These are phyloP conservation scores for Ocimum tenuiflorum DNA, from an alignment of 257 asterid genomes.

Conservation along the genomic window DNA sequence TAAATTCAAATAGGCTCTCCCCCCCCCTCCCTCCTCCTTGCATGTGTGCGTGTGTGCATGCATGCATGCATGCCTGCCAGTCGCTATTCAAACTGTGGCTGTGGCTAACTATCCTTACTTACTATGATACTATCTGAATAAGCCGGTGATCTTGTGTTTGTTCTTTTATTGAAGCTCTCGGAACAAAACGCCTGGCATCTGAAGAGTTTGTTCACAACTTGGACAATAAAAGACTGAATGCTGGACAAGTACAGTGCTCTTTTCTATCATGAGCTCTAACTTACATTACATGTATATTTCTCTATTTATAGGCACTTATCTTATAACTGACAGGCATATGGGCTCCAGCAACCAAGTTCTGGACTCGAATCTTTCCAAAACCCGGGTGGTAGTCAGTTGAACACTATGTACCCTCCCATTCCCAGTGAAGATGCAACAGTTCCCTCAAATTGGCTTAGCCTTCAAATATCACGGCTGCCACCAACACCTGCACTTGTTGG, in stretches of 20 bases:
- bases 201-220: constrained; percentile 70
- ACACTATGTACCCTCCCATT: constrained; percentile 33
- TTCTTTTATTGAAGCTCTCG: constrained; percentile 55
- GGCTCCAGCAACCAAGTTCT: constrained; percentile 46
- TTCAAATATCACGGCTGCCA: constrained; percentile 35
- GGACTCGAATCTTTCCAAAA: constrained; percentile 36
- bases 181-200: constrained; percentile 82
- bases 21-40: too few species aligned
- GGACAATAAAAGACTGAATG: constrained; percentile 83
- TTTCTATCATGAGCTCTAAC: constrained; percentile 12
- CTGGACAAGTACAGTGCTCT: constrained; percentile 57
- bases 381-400: constrained; percentile 35
- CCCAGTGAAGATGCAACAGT: constrained; percentile 33
- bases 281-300: background rate
- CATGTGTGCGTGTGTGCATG: too few species aligned
- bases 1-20: too few species aligned
- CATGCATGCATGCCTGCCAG: too few species aligned
- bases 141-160: constrained; percentile 9
- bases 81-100: too few species aligned
- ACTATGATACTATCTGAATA: background rate
- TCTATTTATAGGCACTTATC: constrained; percentile 10
- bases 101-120: too few species aligned
- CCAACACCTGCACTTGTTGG: constrained; percentile 51
- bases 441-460: constrained; percentile 47
- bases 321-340: constrained; percentile 31